phyloP scores from a whole-genome alignment of 345 rosid species.

The Odontarrhena argentea region DNA sequence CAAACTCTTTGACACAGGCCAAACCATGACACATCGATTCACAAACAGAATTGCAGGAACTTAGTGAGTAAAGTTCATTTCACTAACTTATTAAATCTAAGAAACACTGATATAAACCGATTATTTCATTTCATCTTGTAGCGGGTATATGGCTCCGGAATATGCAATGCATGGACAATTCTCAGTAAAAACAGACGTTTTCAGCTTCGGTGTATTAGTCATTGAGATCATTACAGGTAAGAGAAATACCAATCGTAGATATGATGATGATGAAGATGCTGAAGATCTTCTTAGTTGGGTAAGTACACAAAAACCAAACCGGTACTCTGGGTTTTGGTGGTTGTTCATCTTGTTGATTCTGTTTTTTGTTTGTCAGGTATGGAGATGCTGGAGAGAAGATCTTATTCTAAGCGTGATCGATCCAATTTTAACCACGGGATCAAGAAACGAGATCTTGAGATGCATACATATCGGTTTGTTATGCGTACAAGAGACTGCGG shows the following conservation, averaged over 20 bases:
- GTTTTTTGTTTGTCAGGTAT: constrained; percentile 42
- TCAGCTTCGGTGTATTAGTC: constrained; percentile 42
- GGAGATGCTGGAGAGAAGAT: constrained; percentile 60
- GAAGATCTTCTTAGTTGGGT: constrained; percentile 41
- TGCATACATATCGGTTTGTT: constrained; percentile 60
- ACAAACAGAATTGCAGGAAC: constrained; percentile 55
- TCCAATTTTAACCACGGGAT: constrained; percentile 37
- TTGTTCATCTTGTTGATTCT: not conserved
- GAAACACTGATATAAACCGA: not conserved
- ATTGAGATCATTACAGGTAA: constrained; percentile 39
- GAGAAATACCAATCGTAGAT: constrained; percentile 30
- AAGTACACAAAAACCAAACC: constrained; percentile 23
- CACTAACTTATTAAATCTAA: not conserved
- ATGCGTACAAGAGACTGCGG: constrained; percentile 57
- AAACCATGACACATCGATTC: constrained; percentile 41
- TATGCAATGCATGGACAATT: constrained; percentile 42
- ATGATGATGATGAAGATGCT: constrained; percentile 28
- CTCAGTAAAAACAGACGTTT: constrained; percentile 41
- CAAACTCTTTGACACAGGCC: constrained; percentile 44
- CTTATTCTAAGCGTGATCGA: constrained; percentile 41
- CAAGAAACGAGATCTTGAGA: constrained; percentile 43
- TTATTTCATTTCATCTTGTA: constrained; percentile 3
- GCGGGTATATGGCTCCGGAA: constrained; percentile 43
- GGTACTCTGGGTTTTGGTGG: not conserved
- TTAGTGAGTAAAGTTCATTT: constrained; percentile 37